Base-by-base conservation (phyloP, 768 basidiomycete genomes). In the Trametes punicea region DNA sequence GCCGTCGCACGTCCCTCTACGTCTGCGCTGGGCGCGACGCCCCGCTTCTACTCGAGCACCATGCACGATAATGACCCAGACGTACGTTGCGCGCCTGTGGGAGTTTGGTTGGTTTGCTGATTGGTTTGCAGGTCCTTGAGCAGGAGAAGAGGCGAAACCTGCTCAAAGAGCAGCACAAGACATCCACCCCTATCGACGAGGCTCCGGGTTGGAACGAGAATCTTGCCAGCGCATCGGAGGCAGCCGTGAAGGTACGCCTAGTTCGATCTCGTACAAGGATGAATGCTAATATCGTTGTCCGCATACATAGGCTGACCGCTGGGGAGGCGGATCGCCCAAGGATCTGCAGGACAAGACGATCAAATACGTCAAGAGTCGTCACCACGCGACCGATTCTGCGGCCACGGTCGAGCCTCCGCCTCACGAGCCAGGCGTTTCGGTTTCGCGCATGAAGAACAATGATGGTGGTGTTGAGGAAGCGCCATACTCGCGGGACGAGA, bases 171-270 rank as follows among this genome's bases (percentile, higher is more conserved):
- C 73, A 74, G 52, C 71, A 73, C 58, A 60, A 67, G 48, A 70
- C 69, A 2, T 74, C 73, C 2, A 68, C 71, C 15, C 65, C 70
- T 29, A 62, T 67, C 5, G 46, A 62, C 20, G 62, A 67, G 34
- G 71, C 71, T 15, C 73, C 73, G 4, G 73, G 73, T 20, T 74
- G 73, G 73, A 74, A 74, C 60, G 67, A 73, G 55, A 56, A 65
- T 30, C 71, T 74, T 29, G 71, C 71, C 16, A 70, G 65, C 31
- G 55, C 65, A 9, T 72, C 71, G 0, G 73, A 74, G 63, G 71
- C 71, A 11, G 64, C 66, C 18, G 56, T 73, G 27, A 74, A 74
- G 67, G 72, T 71, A 13, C 26, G 62, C 36, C 15, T 44, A 13
- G 11, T 11, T 4, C 1, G 11, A 11, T 23, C 21, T 20, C 9